phyloP scores from a whole-genome alignment of 116 monocot genomes.

The Posidonia oceanica region DNA sequence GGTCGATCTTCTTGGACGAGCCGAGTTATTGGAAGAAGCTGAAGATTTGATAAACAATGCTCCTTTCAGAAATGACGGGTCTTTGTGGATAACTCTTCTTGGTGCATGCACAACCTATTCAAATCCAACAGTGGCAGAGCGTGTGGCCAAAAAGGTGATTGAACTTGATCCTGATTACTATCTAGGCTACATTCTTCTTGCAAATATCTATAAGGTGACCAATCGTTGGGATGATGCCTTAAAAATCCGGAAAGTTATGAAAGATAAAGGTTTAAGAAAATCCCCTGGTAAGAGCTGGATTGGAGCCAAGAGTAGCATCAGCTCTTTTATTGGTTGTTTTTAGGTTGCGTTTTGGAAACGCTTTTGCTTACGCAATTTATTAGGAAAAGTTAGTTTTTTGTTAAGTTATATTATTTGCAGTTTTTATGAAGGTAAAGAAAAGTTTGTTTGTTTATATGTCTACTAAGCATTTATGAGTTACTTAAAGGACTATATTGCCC shows the following conservation, averaged over 20 bases:
- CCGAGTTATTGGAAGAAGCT: constrained; percentile 63
- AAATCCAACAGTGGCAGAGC: constrained; percentile 38
- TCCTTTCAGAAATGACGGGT: constrained; percentile 5
- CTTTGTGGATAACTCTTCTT: constrained; percentile 51
- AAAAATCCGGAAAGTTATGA: constrained; percentile 57
- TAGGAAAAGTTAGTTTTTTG: no score
- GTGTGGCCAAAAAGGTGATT: constrained; percentile 71
- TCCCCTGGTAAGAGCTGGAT: constrained; percentile 65
- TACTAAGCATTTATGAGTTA: no score
- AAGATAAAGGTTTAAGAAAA: constrained; percentile 39
- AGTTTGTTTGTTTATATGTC: no score
- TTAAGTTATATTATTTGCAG: no score
- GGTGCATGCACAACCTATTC: constrained; percentile 56
- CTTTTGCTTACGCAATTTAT: neutral
- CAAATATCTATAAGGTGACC: constrained; percentile 53
- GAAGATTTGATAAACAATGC: constrained; percentile 22
- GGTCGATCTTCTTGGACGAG: constrained; percentile 68
- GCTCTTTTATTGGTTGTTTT: neutral
- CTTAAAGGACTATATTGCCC: no score
- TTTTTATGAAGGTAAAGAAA: no score
- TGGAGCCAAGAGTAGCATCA: constrained; percentile 15
- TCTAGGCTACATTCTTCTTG: constrained; percentile 75
- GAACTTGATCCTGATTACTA: constrained; percentile 54
- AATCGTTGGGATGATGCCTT: constrained; percentile 60
- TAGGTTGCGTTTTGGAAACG: neutral